These are phyloP conservation scores for Lasiodiplodia sp. DNA, from an alignment of 2,329 filamentous ascomycete genomes.

Conservation along the genomic window DNA sequence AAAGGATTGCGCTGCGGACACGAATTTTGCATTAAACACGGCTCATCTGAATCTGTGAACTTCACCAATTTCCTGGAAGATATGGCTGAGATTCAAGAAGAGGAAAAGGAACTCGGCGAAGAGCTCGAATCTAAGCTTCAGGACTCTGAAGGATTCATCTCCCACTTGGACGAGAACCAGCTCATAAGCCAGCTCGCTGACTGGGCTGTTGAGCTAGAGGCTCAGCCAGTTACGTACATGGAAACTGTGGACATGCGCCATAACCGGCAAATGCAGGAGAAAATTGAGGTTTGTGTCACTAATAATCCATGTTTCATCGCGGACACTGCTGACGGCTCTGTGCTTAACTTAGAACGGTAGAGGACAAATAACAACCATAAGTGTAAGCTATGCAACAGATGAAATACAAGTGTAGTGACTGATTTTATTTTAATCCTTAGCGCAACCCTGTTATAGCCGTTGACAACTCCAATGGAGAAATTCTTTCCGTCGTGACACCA, in stretches of 20 bases:
- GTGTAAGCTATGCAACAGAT: too few species aligned
- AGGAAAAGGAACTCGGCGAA: background rate
- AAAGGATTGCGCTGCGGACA: fast-evolving
- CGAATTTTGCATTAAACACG: background rate
- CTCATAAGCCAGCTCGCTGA: background rate
- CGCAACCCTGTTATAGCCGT: fast-evolving
- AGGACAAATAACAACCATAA: too few species aligned
- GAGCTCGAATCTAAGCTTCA: background rate
- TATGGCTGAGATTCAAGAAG: background rate
- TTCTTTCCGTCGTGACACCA: fast-evolving
- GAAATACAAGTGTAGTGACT: too few species aligned
- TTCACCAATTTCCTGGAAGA: background rate
- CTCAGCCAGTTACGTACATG: too few species aligned
- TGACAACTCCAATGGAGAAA: background rate
- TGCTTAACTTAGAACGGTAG: too few species aligned
- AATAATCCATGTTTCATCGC: too few species aligned
- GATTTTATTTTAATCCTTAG: too few species aligned
- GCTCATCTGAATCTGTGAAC: background rate
- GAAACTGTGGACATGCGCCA: too few species aligned
- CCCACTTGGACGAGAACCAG: fast-evolving
- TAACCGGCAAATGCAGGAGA: too few species aligned
- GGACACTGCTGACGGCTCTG: too few species aligned
- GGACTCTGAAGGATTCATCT: background rate
- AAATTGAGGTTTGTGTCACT: too few species aligned
- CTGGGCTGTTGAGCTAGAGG: background rate